Conservation (phyloP, 2,329 filamentous ascomycete genomes). For the Fusarium sacchari region DNA sequence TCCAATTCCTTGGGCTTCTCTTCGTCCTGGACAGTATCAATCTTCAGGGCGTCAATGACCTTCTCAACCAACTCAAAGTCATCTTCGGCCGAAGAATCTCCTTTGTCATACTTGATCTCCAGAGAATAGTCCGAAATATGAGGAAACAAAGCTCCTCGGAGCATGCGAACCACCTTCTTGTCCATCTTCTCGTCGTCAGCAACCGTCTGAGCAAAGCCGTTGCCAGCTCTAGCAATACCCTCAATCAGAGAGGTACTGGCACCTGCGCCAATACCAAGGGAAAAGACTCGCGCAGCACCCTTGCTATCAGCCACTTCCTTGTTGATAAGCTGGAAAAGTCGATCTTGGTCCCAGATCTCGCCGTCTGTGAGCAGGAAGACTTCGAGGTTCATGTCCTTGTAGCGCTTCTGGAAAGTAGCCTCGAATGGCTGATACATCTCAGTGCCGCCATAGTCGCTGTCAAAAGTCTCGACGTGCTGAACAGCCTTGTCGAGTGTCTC, state of each 20-base stretch:
- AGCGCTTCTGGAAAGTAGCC: slow-evolving; percentile 54
- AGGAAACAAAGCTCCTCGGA: slow-evolving; percentile 74
- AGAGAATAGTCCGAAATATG: slow-evolving; percentile 72
- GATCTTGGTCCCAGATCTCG: slow-evolving; percentile 59
- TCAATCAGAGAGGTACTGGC: slow-evolving; percentile 65
- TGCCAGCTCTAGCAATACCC: slow-evolving; percentile 63
- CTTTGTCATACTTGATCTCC: slow-evolving; percentile 66
- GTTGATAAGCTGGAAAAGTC: slow-evolving; percentile 58
- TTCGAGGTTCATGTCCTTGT: slow-evolving; percentile 60
- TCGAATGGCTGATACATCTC: slow-evolving; percentile 60
- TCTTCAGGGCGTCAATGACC: slow-evolving; percentile 59
- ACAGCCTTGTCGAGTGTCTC: slow-evolving; percentile 56
- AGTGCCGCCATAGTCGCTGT: slow-evolving; percentile 63
- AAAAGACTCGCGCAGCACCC: slow-evolving; percentile 61
- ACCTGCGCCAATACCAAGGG: slow-evolving; percentile 62
- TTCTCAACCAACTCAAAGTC: slow-evolving; percentile 73
- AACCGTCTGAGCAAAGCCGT: slow-evolving; percentile 71
- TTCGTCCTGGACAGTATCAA: slow-evolving; percentile 43
- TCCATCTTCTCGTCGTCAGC: slow-evolving; percentile 72
- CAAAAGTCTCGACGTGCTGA: slow-evolving; percentile 54
- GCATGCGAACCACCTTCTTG: slow-evolving; percentile 76
- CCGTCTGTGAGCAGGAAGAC: slow-evolving; percentile 68
- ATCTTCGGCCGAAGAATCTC: slow-evolving; percentile 48
- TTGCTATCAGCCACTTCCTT: slow-evolving; percentile 51
- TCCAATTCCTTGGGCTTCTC: slow-evolving; percentile 8